Conservation (phyloP, 768 basidiomycete genomes). For the Termitomyces bulborhizus region DNA sequence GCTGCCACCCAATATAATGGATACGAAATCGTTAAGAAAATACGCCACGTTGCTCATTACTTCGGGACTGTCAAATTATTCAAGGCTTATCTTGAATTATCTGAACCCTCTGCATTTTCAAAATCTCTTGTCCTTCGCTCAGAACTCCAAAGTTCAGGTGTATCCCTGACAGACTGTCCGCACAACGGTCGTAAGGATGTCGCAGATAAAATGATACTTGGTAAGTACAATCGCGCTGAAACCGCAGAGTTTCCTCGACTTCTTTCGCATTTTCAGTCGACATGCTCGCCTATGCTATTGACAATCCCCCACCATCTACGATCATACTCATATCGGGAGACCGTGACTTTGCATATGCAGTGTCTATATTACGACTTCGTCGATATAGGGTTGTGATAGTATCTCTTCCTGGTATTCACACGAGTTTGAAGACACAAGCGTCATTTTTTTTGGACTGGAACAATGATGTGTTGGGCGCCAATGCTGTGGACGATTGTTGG, state of each 20-base stretch:
- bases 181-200: conserved; percentile 32
- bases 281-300: conserved; percentile 62
- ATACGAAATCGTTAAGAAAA: conserved; percentile 37
- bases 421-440: conserved; percentile 48
- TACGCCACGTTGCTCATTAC: conserved; percentile 40
- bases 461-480: conserved; percentile 26
- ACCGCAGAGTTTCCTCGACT: not conserved
- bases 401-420: conserved; percentile 32
- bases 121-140: conserved; percentile 33
- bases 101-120: conserved; percentile 22
- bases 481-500: conserved; percentile 9
- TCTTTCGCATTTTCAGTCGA: conserved; percentile 40
- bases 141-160: conserved; percentile 43
- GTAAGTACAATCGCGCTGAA: conserved; percentile 22
- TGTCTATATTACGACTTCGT: conserved; percentile 50
- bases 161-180: conserved; percentile 33
- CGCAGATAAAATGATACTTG: conserved; percentile 45
- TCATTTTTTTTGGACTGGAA: conserved; percentile 48
- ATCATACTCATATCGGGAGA: conserved; percentile 62
- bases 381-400: conserved; percentile 48
- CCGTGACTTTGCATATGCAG: conserved; percentile 60
- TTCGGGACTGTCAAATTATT: conserved; percentile 46
- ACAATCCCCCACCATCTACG: conserved; percentile 46
- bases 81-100: conserved; percentile 50
- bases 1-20: conserved; percentile 33